phyloP scores from a whole-genome alignment of 2,329 filamentous ascomycete genomes.

The Exophiala phaeomuriformis region DNA sequence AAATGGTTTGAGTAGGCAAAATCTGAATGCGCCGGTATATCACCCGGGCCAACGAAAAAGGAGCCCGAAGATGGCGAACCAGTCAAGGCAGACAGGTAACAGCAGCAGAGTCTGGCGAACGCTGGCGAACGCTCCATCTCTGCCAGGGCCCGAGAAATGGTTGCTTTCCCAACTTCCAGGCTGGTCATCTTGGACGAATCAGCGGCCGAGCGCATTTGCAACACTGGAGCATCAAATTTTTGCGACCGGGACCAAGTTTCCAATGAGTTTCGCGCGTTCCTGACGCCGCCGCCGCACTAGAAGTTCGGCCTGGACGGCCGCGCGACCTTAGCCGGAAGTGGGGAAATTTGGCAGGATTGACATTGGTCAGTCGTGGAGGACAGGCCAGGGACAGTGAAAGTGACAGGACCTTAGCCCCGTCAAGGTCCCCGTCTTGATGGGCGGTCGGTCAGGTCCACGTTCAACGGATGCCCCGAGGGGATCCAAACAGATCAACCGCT shows the following conservation, averaged over 20 bases:
- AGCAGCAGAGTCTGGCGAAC: background rate
- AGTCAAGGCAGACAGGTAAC: background rate
- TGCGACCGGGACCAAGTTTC: conserved; percentile 12
- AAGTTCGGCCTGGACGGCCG: conserved; percentile 2
- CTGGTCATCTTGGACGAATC: conserved; percentile 5
- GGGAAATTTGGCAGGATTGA: conserved; percentile 21
- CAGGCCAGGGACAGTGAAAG: conserved; percentile 1
- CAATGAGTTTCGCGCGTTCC: conserved; percentile 19
- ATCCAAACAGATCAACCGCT: conserved; percentile 11
- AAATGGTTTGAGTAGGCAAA: background rate
- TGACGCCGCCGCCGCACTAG: conserved; percentile 1
- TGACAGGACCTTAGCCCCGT: conserved; percentile 2
- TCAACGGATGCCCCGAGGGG: conserved; percentile 7
- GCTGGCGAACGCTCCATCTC: conserved; percentile 4
- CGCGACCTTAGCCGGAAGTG: conserved; percentile 13
- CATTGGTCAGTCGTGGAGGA: conserved; percentile 15
- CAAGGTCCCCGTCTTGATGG: conserved; percentile 5
- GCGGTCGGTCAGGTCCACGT: conserved; percentile 6
- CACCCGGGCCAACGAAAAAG: conserved; percentile 12
- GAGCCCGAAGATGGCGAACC: conserved; percentile 3
- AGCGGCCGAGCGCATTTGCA: conserved; percentile 8
- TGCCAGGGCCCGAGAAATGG: conserved; percentile 8
- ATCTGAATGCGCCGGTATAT: background rate
- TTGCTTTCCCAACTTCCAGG: background rate
- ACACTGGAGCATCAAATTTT: conserved; percentile 4